A percentile compares a stretch with the other conserved stretches of the same genome.
Evolutionary conservation across 169 alveolate species (phyloP).

Genomic region (Plasmodium yoelii): DNA sequence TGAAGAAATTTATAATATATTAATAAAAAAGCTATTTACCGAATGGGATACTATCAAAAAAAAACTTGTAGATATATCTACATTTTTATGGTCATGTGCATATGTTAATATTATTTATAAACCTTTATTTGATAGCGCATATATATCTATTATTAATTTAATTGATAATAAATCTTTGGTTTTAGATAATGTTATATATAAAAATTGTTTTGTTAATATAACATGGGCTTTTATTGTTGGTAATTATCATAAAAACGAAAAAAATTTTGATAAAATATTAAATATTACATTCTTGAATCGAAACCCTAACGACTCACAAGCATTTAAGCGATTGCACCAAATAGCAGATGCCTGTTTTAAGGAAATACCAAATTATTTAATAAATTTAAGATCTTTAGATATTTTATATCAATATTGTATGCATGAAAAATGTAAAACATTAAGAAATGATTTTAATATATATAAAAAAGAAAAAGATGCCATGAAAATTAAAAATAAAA

Average conservation of each 20-base stretch:
- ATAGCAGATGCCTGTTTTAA: conserved; percentile 56
- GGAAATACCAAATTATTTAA: conserved; percentile 36
- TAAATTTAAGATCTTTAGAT: conserved; percentile 18
- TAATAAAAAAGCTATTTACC: conserved; percentile 26
- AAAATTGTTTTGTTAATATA: conserved; percentile 60
- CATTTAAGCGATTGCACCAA: conserved; percentile 57
- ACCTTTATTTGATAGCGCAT: conserved; percentile 45
- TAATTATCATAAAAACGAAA: conserved; percentile 32
- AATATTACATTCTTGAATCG: conserved; percentile 34
- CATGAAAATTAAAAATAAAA: conserved; percentile 41
- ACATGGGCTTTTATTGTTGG: conserved; percentile 66
- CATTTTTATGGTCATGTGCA: conserved; percentile 74
- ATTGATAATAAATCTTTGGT: not conserved
- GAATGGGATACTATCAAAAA: conserved; percentile 56
- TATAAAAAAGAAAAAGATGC: conserved; percentile 71
- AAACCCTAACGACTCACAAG: conserved; percentile 57
- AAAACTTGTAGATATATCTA: conserved; percentile 35
- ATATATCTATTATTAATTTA: not conserved
- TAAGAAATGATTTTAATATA: conserved; percentile 54
- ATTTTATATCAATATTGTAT: conserved; percentile 33
- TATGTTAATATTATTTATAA: conserved; percentile 45
- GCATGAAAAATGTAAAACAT: conserved; percentile 46
- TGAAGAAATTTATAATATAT: conserved; percentile 38
- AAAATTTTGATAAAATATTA: conserved; percentile 31
- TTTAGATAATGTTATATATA: conserved; percentile 14